These are phyloP conservation scores for Tilletia walkeri DNA, from an alignment of 1,284 basidiomycete genomes.

Conservation along the genomic window DNA sequence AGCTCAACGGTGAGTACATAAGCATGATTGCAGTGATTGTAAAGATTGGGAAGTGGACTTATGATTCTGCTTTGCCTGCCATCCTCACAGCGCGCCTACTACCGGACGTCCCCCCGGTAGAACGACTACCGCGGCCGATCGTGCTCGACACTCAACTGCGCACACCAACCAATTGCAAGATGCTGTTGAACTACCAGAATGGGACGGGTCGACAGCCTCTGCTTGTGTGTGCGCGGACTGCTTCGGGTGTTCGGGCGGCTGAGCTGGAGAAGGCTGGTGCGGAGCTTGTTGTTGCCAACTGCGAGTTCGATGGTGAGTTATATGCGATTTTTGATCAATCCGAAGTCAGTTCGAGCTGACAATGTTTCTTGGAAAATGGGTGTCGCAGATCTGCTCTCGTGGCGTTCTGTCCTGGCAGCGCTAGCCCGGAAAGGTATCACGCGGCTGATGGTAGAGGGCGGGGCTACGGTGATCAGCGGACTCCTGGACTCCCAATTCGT, in stretches of 20 bases:
- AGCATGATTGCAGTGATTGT: not conserved
- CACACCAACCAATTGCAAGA: slow-evolving; percentile 68
- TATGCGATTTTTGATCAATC: not conserved
- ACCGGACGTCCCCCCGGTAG: slow-evolving; percentile 54
- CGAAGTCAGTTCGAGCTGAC: too few relatives aligned
- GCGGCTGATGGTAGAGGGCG: slow-evolving; percentile 93
- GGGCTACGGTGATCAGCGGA: slow-evolving; percentile 75
- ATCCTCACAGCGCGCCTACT: slow-evolving; percentile 59
- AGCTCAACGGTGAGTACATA: slow-evolving; percentile 73
- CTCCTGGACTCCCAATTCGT: slow-evolving; percentile 62
- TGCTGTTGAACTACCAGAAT: slow-evolving; percentile 68
- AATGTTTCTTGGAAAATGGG: too few relatives aligned
- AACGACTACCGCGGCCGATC: slow-evolving; percentile 70
- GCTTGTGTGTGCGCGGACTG: slow-evolving; percentile 64
- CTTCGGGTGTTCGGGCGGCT: slow-evolving; percentile 31
- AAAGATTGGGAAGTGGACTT: not conserved
- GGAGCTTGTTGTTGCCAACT: slow-evolving; percentile 55
- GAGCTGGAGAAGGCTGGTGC: slow-evolving; percentile 56
- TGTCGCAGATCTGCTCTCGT: slow-evolving; percentile 20
- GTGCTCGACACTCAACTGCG: slow-evolving; percentile 77
- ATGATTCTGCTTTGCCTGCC: not conserved
- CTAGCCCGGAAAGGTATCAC: slow-evolving; percentile 60
- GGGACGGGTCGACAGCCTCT: slow-evolving; percentile 71
- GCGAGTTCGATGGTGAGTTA: slow-evolving; percentile 12
- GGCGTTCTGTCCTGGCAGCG: slow-evolving; percentile 28